Base-by-base conservation (phyloP, 2,329 filamentous ascomycete species). In the Tolypocladium cylindrosporum region DNA sequence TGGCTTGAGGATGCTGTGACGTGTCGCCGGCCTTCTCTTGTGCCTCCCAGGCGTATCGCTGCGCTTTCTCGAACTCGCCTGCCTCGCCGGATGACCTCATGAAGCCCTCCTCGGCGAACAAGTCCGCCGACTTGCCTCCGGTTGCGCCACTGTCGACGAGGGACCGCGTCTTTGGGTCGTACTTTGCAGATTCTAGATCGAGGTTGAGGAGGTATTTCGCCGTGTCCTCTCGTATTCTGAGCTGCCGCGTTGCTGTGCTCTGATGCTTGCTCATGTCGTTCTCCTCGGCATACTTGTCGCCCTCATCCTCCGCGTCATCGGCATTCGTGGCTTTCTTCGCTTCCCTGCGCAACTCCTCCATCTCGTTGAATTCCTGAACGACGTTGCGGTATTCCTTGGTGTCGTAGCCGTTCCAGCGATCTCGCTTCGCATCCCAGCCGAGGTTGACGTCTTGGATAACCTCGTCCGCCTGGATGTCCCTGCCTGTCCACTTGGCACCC, bases 401-500 rank as follows among this genome's bases (percentile, higher is more conserved):
- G 71, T 97, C 92, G 73, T 96, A 99, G n/a, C 93, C 93, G 69
- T 97, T 97, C 93, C 94, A 99, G 50, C 93, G 85, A 76, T 99
- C 94, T 65, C 94, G 83, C 77, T 99, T 99, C 27, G 94, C 94
- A 72, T 99, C 95, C 90, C 93, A 99, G 4, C 92, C 90, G 54
- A 97, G 76, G 52, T 89, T 85, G 19, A 97, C 87, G 57, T 96
- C 87, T 69, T 96, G 88, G 14, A 96, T 78, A 11, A 88, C 76
- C 68, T 97, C 91, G 70, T 99, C 95, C 37, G 93, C 91, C 69
- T 96, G 88, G 57, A 99, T 99, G 69, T 97, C 88, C 68, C 85
- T 88, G 27, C 94, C 94, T 0, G 92, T 96, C 85, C 89, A 97
- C 70, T 88, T 91, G 13, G 94, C 94, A 61, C 94, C 93, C 58